Conservation (phyloP, 2,329 filamentous ascomycete species). For the Calcarisporium arbuscula region DNA sequence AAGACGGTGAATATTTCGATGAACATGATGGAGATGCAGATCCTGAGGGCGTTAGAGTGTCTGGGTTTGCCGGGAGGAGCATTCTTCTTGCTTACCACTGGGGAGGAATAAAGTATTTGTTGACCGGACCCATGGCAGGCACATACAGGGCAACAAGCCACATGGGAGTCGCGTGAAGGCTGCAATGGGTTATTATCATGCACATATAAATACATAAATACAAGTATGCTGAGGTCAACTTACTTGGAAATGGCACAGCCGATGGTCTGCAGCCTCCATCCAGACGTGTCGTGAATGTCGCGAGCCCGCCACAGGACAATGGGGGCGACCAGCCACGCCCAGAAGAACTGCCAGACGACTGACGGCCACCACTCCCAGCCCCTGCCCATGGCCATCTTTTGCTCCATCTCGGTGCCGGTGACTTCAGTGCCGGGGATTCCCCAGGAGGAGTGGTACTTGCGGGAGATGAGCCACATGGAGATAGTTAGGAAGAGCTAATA, state of each 20-base stretch:
- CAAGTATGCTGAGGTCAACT: slow-evolving; percentile 9
- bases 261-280: slow-evolving; percentile 58
- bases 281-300: slow-evolving; percentile 55
- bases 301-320: slow-evolving; percentile 53
- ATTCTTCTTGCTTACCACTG: slow-evolving; percentile 55
- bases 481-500: slow-evolving; percentile 54
- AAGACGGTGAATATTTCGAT: slow-evolving; percentile 58
- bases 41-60: slow-evolving; percentile 12
- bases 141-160: slow-evolving; percentile 54
- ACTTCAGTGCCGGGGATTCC: slow-evolving; percentile 56
- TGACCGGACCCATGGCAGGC: slow-evolving; percentile 42
- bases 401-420: slow-evolving; percentile 42
- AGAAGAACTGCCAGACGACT: slow-evolving; percentile 54
- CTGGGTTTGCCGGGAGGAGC: not conserved
- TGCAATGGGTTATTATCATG: slow-evolving; percentile 18
- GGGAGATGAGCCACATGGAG: slow-evolving; percentile 54
- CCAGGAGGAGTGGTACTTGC: slow-evolving; percentile 54
- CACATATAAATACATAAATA: not conserved
- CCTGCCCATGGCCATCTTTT: slow-evolving; percentile 33
- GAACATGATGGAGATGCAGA: slow-evolving; percentile 48
- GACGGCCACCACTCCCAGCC: slow-evolving; percentile 64
- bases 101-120: slow-evolving; percentile 48
- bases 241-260: slow-evolving; percentile 37
- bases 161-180: slow-evolving; percentile 57
- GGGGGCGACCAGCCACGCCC: slow-evolving; percentile 55